phyloP scores from a whole-genome alignment of 2,329 filamentous ascomycete species.

The Colletotrichum tanaceti region DNA sequence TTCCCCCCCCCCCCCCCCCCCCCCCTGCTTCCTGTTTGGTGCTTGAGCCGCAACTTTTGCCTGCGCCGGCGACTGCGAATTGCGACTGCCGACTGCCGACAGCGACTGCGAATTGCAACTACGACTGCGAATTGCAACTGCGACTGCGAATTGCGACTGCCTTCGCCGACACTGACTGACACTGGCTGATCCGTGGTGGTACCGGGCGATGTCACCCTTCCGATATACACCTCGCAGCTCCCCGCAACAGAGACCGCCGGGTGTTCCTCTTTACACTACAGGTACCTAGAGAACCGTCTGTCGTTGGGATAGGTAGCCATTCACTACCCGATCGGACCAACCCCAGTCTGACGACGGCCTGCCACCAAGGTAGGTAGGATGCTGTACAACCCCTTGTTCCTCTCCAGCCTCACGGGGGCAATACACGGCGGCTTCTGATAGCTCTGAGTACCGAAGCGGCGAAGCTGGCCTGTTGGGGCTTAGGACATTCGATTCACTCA shows the following conservation, averaged over 20 bases:
- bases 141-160: too few relatives aligned
- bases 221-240: background rate
- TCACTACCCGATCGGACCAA: background rate
- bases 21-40: too few relatives aligned
- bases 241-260: too few relatives aligned
- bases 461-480: background rate
- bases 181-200: background rate
- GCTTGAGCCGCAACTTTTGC: background rate
- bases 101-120: too few relatives aligned
- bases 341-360: background rate
- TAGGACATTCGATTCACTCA: background rate
- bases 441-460: too few relatives aligned
- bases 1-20: too few relatives aligned
- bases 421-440: background rate
- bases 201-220: background rate
- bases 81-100: too few relatives aligned
- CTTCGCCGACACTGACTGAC: too few relatives aligned
- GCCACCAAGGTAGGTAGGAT: too few relatives aligned
- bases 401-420: background rate
- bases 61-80: too few relatives aligned
- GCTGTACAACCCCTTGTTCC: background rate
- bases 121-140: too few relatives aligned
- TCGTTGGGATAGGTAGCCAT: background rate
- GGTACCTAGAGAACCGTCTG: background rate
- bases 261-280: fast-evolving